Conservation (phyloP, 208 protist species). For the Leishmania aethiopica region DNA sequence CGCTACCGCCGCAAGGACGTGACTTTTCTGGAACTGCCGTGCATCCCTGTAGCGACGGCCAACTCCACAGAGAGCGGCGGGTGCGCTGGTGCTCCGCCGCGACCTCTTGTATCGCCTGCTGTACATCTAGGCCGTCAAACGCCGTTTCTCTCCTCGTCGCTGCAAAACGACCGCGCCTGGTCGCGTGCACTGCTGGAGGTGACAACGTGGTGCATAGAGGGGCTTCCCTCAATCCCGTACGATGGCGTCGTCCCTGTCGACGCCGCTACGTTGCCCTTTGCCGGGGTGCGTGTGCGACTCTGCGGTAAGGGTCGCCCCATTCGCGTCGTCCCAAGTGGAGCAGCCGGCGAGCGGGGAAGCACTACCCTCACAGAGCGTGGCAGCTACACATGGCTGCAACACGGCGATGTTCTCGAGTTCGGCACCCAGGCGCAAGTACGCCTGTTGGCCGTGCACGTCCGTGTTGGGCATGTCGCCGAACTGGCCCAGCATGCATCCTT, state of each 20-base stretch:
- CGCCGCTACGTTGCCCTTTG: slow-evolving; percentile 13
- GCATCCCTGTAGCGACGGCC: slow-evolving; percentile 5
- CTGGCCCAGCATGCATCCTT: slow-evolving; percentile 20
- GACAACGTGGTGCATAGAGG: slow-evolving; percentile 37
- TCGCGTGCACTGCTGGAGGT: slow-evolving; percentile 26
- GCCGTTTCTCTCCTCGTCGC: slow-evolving; percentile 7
- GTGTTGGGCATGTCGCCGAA: neutral
- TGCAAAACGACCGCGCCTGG: slow-evolving; percentile 28
- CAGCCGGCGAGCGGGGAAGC: neutral
- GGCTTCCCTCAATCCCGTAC: slow-evolving; percentile 6
- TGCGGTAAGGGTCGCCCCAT: slow-evolving; percentile 13
- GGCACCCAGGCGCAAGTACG: slow-evolving; percentile 5
- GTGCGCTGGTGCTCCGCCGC: neutral
- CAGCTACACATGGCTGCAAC: slow-evolving; percentile 25
- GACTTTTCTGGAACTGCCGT: slow-evolving; percentile 7
- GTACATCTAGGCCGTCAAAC: slow-evolving; percentile 25
- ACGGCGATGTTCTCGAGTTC: slow-evolving; percentile 34
- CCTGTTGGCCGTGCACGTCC: slow-evolving; percentile 21
- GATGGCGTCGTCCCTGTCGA: slow-evolving; percentile 14
- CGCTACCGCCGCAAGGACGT: neutral
- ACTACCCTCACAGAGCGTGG: neutral
- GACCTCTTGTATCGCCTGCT: slow-evolving; percentile 24
- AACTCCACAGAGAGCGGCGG: neutral
- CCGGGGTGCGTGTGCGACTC: slow-evolving; percentile 26
- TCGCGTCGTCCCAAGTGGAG: neutral